Evolutionary conservation across 1,284 basidiomycete genomes (phyloP).

Genomic region (Meripilus lineatus): DNA sequence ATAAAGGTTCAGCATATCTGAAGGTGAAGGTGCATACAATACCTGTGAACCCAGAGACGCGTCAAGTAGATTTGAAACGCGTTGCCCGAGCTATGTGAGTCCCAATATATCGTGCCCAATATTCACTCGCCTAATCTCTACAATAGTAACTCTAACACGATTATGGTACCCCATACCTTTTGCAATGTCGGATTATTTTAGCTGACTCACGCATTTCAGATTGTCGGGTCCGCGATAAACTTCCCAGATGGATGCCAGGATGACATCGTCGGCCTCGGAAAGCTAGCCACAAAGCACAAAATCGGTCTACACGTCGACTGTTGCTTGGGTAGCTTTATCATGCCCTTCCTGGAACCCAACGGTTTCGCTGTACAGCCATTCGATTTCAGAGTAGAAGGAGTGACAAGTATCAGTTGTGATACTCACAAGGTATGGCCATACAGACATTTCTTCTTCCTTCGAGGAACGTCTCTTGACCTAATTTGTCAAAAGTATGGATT

Average conservation of each 20-base stretch:
- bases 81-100: constrained; percentile 85
- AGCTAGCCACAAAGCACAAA: constrained; percentile 72
- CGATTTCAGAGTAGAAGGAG: constrained; percentile 87
- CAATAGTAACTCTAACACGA: constrained; percentile 73
- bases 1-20: constrained; percentile 90
- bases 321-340: constrained; percentile 89
- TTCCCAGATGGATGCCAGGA: constrained; percentile 91
- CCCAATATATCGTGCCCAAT: constrained; percentile 2
- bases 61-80: constrained; percentile 74
- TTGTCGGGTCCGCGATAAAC: constrained; percentile 89
- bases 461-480: no score
- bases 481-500: constrained; percentile 86
- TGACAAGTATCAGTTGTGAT: constrained; percentile 89
- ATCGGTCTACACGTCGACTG: constrained; percentile 93
- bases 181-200: not conserved
- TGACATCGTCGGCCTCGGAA: constrained; percentile 79
- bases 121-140: constrained; percentile 1
- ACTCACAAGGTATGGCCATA: constrained; percentile 71
- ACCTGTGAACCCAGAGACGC: constrained; percentile 79
- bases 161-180: constrained; percentile 49
- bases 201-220: constrained; percentile 43
- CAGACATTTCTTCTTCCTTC: not conserved
- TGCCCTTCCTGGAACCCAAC: constrained; percentile 78
- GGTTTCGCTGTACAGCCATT: constrained; percentile 47
- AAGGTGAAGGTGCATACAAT: constrained; percentile 90